phyloP scores from a whole-genome alignment of 108 stramenopile genomes.

The Cyclotella distinguenda region DNA sequence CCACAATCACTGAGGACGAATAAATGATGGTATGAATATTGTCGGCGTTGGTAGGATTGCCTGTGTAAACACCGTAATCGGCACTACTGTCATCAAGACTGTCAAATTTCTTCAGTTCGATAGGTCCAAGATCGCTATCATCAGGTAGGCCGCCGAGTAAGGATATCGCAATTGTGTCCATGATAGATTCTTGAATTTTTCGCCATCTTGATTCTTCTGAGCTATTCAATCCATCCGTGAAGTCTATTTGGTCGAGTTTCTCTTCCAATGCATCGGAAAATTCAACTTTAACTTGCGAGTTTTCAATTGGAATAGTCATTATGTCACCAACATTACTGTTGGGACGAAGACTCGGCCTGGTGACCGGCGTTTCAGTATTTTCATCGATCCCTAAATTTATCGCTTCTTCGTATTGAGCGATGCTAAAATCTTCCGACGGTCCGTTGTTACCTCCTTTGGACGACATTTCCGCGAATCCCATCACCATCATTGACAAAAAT shows the following conservation, averaged over 20 bases:
- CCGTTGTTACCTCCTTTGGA: background rate
- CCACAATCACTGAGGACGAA: slow-evolving; percentile 26
- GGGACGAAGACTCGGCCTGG: slow-evolving; percentile 9
- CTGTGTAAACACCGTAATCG: background rate
- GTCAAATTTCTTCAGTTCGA: slow-evolving; percentile 21
- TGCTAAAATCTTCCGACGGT: background rate
- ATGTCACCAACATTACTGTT: background rate
- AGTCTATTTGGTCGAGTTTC: slow-evolving; percentile 7
- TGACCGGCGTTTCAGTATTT: background rate
- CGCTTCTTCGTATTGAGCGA: slow-evolving; percentile 5
- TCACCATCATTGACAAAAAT: slow-evolving; percentile 11
- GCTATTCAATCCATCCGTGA: slow-evolving; percentile 8
- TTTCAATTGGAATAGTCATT: slow-evolving; percentile 10
- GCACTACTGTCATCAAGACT: slow-evolving; percentile 1
- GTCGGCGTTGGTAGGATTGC: background rate
- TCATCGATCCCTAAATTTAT: background rate
- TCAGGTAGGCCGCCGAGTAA: slow-evolving; percentile 16
- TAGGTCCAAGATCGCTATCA: slow-evolving; percentile 14
- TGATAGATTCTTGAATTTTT: slow-evolving; percentile 11
- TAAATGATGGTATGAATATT: slow-evolving; percentile 21
- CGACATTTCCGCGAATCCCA: slow-evolving; percentile 11
- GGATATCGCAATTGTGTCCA: slow-evolving; percentile 4
- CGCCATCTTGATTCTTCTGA: slow-evolving; percentile 9
- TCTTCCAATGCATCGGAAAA: slow-evolving; percentile 22
- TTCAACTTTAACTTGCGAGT: slow-evolving; percentile 6